Evolutionary conservation across 2,329 filamentous ascomycete genomes (phyloP).

Genomic region (Xylaria sp.): DNA sequence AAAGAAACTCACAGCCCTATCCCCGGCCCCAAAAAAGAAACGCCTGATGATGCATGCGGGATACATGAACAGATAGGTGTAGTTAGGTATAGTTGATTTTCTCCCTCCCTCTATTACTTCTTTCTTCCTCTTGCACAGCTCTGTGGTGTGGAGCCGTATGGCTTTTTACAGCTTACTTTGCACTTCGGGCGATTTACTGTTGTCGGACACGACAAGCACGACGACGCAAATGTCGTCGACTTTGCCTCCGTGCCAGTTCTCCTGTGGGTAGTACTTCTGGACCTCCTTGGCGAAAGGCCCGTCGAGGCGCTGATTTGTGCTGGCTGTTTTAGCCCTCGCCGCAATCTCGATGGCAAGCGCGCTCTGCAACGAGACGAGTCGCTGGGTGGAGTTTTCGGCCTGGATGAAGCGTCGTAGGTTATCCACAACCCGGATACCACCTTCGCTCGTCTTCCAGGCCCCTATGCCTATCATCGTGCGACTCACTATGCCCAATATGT

Average conservation of each 20-base stretch:
- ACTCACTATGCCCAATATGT: conserved; percentile 84
- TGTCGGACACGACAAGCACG: conserved; percentile 79
- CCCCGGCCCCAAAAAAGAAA: conserved; percentile 30
- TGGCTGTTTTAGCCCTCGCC: conserved; percentile 84
- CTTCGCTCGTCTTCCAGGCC: conserved; percentile 76
- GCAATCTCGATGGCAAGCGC: conserved; percentile 83
- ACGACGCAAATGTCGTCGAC: conserved; percentile 95
- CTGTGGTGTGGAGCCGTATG: not conserved
- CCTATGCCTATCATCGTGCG: conserved; percentile 77
- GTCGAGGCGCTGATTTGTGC: conserved; percentile 82
- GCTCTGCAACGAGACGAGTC: conserved; percentile 73
- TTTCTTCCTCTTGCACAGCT: not conserved
- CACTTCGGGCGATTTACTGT: conserved; percentile 49
- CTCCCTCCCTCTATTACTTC: conserved; percentile 3
- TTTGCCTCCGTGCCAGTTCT: conserved; percentile 92
- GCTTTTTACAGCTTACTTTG: conserved; percentile 45
- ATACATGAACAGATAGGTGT: conserved; percentile 25
- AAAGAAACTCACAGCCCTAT: conserved; percentile 21
- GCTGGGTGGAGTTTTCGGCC: conserved; percentile 41
- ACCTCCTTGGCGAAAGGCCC: conserved; percentile 97
- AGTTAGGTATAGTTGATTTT: conserved; percentile 5
- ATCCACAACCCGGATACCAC: conserved; percentile 72
- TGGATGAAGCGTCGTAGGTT: conserved; percentile 65
- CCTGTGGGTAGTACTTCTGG: conserved; percentile 84
- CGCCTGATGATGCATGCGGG: conserved; percentile 43